Evolutionary conservation across 2,329 filamentous ascomycete genomes (phyloP).

Genomic region (Aaosphaeria arxii): DNA sequence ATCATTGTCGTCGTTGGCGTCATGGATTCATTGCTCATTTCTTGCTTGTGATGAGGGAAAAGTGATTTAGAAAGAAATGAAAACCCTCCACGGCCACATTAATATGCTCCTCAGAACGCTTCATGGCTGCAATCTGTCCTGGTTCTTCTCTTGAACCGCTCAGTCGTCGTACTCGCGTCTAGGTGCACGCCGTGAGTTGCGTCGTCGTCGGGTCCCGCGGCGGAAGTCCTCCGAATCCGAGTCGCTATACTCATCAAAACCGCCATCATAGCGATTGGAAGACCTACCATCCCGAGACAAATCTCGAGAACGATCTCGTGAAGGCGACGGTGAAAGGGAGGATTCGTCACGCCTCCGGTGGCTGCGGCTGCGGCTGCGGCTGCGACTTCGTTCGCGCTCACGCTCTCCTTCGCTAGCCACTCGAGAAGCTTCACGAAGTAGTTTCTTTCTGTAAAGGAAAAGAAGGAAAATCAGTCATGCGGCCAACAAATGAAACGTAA

Average conservation of each 20-base stretch:
- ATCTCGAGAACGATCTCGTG: slow-evolving; percentile 6
- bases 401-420: slow-evolving; percentile 1
- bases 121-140: no score
- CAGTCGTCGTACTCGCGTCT: slow-evolving; percentile 6
- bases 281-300: no score
- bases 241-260: slow-evolving; percentile 9
- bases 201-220: slow-evolving; percentile 7
- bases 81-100: no score
- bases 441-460: slow-evolving; percentile 9
- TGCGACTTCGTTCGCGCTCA: slow-evolving; percentile 6
- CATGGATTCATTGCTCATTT: no score
- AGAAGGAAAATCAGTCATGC: slow-evolving; percentile 7
- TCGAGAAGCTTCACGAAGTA: slow-evolving; percentile 4
- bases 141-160: no score
- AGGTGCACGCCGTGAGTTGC: slow-evolving; percentile 2
- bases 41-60: no score
- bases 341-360: slow-evolving; percentile 7
- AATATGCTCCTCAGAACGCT: no score
- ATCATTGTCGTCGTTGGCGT: no score
- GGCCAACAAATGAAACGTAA: neutral
- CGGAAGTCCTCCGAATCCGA: slow-evolving; percentile 13
- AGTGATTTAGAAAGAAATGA: no score
- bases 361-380: slow-evolving; percentile 4
- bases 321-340: slow-evolving; percentile 12
- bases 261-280: slow-evolving; percentile 3